A percentile compares a stretch with the other conserved stretches of the same genome.
These are phyloP conservation scores for Calonectria pauciramosa DNA, from an alignment of 2,329 filamentous ascomycete genomes.

Conservation along the genomic window DNA sequence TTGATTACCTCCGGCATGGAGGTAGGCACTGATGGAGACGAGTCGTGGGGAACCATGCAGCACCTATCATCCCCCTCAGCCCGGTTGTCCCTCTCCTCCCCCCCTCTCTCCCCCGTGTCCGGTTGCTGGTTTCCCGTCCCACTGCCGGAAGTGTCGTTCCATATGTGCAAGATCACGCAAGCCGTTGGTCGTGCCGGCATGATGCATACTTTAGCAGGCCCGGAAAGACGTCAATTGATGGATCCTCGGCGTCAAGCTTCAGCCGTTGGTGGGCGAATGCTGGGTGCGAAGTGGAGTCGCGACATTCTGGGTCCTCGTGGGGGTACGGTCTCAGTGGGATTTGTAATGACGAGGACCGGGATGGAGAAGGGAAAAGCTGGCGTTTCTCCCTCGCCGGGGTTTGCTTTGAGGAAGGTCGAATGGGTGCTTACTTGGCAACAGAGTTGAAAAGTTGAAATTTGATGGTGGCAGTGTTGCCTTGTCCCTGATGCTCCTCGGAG, in stretches of 20 bases:
- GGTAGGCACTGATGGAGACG: neutral
- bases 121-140: neutral
- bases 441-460: neutral
- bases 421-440: neutral
- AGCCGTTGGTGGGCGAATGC: neutral
- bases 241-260: constrained; percentile 15
- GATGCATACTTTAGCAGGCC: constrained; percentile 3
- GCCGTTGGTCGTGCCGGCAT: constrained; percentile 7
- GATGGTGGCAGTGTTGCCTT: neutral
- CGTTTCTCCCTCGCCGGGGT: neutral
- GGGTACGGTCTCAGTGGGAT: constrained; percentile 23
- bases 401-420: neutral
- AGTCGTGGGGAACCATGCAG: constrained; percentile 18
- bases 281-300: constrained; percentile 20
- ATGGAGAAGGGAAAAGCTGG: constrained; percentile 4
- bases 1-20: neutral
- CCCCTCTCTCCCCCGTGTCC: neutral
- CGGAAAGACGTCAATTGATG: constrained; percentile 15
- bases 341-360: constrained; percentile 18
- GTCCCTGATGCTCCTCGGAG: neutral
- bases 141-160: neutral
- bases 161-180: constrained; percentile 8
- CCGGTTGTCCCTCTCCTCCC: neutral
- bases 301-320: constrained; percentile 18
- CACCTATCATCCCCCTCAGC: neutral